Conservation (phyloP, 2,329 filamentous ascomycete species). For the Cryphonectria radicalis region DNA sequence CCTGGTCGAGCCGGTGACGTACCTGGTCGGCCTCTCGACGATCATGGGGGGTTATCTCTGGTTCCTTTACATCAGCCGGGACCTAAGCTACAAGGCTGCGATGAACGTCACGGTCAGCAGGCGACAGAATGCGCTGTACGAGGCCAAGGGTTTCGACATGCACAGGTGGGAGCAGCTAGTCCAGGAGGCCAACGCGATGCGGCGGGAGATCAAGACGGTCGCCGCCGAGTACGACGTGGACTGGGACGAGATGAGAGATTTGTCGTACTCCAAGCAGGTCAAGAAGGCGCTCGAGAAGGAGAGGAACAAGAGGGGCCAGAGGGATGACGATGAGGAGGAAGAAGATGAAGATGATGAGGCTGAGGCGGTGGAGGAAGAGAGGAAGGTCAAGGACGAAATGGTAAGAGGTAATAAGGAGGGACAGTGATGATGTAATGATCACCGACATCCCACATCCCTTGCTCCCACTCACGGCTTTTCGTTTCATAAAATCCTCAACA, state of each 20-base stretch:
- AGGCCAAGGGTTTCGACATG: constrained; percentile 74
- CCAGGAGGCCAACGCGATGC: constrained; percentile 76
- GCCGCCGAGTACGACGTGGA: constrained; percentile 89
- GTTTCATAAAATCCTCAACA: not conserved
- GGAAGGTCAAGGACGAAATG: constrained; percentile 35
- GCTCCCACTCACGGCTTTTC: not conserved
- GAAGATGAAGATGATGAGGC: constrained; percentile 46
- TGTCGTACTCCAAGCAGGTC: constrained; percentile 63
- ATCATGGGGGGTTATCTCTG: constrained; percentile 91
- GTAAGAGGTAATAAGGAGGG: constrained; percentile 11
- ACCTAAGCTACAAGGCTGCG: constrained; percentile 84
- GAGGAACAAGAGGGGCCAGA: constrained; percentile 44
- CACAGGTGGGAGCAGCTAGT: constrained; percentile 77
- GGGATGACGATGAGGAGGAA: constrained; percentile 43
- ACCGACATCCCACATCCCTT: not conserved
- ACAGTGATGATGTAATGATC: not conserved
- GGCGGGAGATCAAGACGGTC: constrained; percentile 78
- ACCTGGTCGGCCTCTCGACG: constrained; percentile 82
- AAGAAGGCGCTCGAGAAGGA: constrained; percentile 61
- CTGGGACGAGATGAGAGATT: constrained; percentile 79
- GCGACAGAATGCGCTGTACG: constrained; percentile 77
- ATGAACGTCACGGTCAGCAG: constrained; percentile 85
- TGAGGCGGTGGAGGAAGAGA: constrained; percentile 39
- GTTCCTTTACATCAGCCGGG: constrained; percentile 91
- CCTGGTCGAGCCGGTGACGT: constrained; percentile 87